A percentile compares a stretch with the other conserved stretches of the same genome.
phyloP scores from a whole-genome alignment of 352 stramenopile species.

The Globisporangium ultimum region DNA sequence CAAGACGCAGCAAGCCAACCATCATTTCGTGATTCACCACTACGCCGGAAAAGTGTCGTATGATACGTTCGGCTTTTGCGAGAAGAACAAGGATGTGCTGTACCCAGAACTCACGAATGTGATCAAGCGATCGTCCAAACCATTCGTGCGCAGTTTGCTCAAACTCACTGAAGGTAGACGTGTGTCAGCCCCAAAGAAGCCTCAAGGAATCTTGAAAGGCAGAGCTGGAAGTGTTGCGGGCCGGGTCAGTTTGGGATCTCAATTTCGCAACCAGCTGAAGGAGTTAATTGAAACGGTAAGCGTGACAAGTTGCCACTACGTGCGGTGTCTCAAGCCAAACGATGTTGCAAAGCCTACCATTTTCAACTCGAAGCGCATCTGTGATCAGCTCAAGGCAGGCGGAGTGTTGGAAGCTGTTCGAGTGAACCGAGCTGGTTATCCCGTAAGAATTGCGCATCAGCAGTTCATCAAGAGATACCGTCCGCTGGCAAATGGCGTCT shows the following conservation, averaged over 20 bases:
- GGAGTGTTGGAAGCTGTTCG: conserved; percentile 99
- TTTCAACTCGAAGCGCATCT: conserved; percentile 90
- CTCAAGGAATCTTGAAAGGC: conserved; percentile 28
- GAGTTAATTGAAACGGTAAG: conserved; percentile 93
- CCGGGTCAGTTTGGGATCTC: conserved; percentile 67
- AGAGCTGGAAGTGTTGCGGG: conserved; percentile 29
- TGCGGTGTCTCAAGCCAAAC: conserved; percentile 99
- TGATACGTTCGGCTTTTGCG: conserved; percentile 91
- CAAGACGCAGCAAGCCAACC: conserved; percentile 78
- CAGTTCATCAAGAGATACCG: conserved; percentile 91
- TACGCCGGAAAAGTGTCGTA: conserved; percentile 95
- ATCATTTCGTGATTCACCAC: conserved; percentile 85
- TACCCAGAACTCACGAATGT: conserved; percentile 81
- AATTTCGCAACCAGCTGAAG: conserved; percentile 93
- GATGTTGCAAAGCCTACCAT: conserved; percentile 87
- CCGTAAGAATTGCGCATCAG: conserved; percentile 93
- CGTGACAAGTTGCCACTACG: conserved; percentile 95
- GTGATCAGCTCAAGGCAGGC: conserved; percentile 96
- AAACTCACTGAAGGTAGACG: conserved; percentile 17
- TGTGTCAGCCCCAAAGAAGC: conserved; percentile 17
- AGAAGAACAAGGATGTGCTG: conserved; percentile 96
- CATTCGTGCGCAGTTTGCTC: conserved; percentile 66
- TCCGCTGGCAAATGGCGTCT: conserved; percentile 63
- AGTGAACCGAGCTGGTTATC: conserved; percentile 97
- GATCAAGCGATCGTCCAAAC: conserved; percentile 64